phyloP scores from a whole-genome alignment of 2,329 filamentous ascomycete species.

The Chalaropsis ovoidea region DNA sequence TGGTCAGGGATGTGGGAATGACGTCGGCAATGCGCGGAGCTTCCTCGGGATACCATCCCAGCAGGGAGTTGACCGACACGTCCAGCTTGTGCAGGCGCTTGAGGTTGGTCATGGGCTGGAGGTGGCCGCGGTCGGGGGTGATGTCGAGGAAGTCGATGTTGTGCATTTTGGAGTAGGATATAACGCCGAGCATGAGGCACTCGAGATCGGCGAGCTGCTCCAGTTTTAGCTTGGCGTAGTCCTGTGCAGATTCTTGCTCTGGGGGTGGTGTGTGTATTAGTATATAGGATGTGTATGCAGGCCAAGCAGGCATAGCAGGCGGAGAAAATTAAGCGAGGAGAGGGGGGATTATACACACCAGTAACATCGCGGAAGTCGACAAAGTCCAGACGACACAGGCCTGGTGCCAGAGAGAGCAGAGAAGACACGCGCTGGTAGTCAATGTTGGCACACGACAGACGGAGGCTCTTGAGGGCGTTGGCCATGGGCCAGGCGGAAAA shows the following conservation, averaged over 20 bases:
- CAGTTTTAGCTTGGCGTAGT: slow-evolving; percentile 21
- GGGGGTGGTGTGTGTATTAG: not conserved
- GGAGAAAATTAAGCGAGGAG: slow-evolving; percentile 1
- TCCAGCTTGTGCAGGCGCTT: slow-evolving; percentile 22
- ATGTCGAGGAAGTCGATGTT: slow-evolving; percentile 1
- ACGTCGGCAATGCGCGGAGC: slow-evolving; percentile 21
- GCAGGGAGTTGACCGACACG: slow-evolving; percentile 19
- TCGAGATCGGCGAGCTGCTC: slow-evolving; percentile 23
- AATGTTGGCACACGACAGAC: slow-evolving; percentile 14
- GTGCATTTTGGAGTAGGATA: slow-evolving; percentile 14
- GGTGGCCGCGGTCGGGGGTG: slow-evolving; percentile 11
- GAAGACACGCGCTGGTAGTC: slow-evolving; percentile 22
- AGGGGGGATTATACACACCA: slow-evolving; percentile 13
- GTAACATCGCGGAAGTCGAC: slow-evolving; percentile 20
- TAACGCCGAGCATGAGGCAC: slow-evolving; percentile 19
- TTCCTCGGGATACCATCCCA: slow-evolving; percentile 23
- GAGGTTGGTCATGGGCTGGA: slow-evolving; percentile 21
- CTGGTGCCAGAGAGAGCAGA: slow-evolving; percentile 18
- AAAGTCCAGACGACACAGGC: slow-evolving; percentile 18
- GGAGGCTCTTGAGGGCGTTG: slow-evolving; percentile 2
- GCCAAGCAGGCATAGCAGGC: not conserved
- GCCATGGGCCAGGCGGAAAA: slow-evolving; percentile 14
- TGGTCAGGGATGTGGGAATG: slow-evolving; percentile 21
- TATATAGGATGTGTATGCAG: not conserved
- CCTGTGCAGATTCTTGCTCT: slow-evolving; percentile 15